Base-by-base conservation (phyloP, 306 rosid genomes). In the Quercus engelmannii region DNA sequence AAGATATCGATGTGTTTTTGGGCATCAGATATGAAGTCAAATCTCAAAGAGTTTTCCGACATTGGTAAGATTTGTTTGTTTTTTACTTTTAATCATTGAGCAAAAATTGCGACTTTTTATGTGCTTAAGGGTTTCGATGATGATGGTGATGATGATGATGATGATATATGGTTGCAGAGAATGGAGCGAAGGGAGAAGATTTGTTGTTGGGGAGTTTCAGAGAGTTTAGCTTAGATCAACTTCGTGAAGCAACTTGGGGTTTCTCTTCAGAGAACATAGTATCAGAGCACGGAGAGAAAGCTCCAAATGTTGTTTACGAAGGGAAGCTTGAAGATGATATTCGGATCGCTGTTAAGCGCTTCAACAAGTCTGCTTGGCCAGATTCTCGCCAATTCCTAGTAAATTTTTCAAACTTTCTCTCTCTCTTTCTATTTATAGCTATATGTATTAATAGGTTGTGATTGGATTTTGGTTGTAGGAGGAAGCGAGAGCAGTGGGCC, bases 221-320 rank as follows among this genome's bases (percentile, higher is more conserved):
- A 20, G 98, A 96, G 88, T 96, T 84, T 69, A 96, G 78, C 81
- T 87, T 93, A 83, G 93, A 91, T 84, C 94, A 93, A 69, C 86
- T 96, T 5, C 89, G 86, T 61, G 79, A 84, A 64, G 98, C 98
- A 49, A 93, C 99, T 65, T 87, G 87, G 8, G 99, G 93, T 30
- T 96, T 96, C 80, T 96, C 94, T 83, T 75, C 93, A 2, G 97
- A 93, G 75, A 89, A 89, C 87, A 90, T 96, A 65, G 99, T 96
- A 7, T 96, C 99, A 19, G 99, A 96, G 82, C 99, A 96, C 55
- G 99, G 99, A 3, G 99, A 93, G 88, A 96, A 91, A 80, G 99
- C 99, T 88, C 99, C 99, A 1, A 96, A 96, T 88, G 96, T 96
- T 81, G 99, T 96, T 19, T 96, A 91, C 68, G 85, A 72, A 85